These are phyloP conservation scores for Phaeodactylum tricornutum DNA, from an alignment of 108 stramenopile genomes.

Conservation along the genomic window DNA sequence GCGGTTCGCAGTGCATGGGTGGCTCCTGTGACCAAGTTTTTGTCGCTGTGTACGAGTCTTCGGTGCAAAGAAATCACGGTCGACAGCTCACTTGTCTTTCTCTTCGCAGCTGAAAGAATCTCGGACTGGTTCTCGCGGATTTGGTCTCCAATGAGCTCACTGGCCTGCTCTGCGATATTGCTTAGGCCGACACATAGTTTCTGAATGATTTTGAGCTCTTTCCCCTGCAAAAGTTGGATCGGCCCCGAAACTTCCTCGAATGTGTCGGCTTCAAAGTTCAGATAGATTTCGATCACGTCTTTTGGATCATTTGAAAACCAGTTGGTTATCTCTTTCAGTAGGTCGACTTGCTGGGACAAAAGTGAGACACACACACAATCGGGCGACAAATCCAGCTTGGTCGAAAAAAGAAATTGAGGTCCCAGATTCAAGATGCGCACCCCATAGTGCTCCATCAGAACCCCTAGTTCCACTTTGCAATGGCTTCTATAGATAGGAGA, in stretches of 20 bases:
- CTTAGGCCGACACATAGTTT: conserved; percentile 60
- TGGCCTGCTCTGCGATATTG: conserved; percentile 59
- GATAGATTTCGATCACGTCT: conserved; percentile 49
- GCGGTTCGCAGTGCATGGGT: conserved; percentile 50
- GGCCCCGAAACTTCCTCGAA: conserved; percentile 5
- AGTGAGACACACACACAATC: conserved; percentile 26
- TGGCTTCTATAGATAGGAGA: conserved; percentile 44
- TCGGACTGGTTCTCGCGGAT: conserved; percentile 26
- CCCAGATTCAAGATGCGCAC: conserved; percentile 56
- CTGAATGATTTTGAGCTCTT: conserved; percentile 55
- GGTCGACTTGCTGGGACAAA: conserved; percentile 62
- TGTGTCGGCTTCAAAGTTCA: conserved; percentile 69
- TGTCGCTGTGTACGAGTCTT: conserved; percentile 21
- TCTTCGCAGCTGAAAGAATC: neutral
- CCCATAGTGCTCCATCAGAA: conserved; percentile 80
- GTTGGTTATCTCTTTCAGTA: conserved; percentile 50
- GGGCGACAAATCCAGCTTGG: conserved; percentile 4
- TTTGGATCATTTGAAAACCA: conserved; percentile 68
- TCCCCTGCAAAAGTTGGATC: conserved; percentile 25
- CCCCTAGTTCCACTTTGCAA: conserved; percentile 75
- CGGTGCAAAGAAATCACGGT: too few species aligned
- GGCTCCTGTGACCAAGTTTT: conserved; percentile 39
- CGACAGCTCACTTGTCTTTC: conserved; percentile 6
- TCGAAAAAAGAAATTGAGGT: conserved; percentile 46
- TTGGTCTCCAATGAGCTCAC: conserved; percentile 60